Base-by-base conservation (phyloP, 257 asterid species). In the Nicotiana sylvestris region DNA sequence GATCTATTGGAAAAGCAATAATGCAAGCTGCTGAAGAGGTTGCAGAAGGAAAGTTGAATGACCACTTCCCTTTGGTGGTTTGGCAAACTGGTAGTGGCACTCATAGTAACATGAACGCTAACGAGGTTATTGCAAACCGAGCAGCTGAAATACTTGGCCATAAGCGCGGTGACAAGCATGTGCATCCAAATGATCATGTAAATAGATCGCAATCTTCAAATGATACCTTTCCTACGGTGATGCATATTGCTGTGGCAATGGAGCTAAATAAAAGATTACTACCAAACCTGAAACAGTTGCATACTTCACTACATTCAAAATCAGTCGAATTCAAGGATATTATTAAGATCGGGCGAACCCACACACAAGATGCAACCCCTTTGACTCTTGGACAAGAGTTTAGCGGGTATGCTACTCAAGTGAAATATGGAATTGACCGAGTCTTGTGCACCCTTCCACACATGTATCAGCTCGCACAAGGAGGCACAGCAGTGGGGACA, bases 51-150 rank as follows among this genome's bases (percentile, higher is more conserved):
- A 93, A 94, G 86, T 84, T 94, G 85, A 94, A 93, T 56, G 97
- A 96, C 77, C 98, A 96, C 89, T 96, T 96, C 39, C 99, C 99
- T 2, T 86, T 94, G 95, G 98, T 96, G 83, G 94, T 96, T 85
- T 96, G 99, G 99, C 99, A 94, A 89, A 96, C 99, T 85, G 98
- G 99, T 70, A 96, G 98, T 84, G 99, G 98, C 51, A 96, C 99
- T 80, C 99, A 96, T 87, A 96, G 97, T 83, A 96, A 96, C 88
- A 96, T 96, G 99, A 96, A 96, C 70, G 99, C 99, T 84, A 96
- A 96, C 82, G 98, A 96, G 99, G 99, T 96, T 74, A 94, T 96
- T 86, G 98, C 99, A 72, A 96, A 96, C 82, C 92, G 99, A 89
- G 99, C 99, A 51, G 94, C 96, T 86, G 98, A 96, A 86, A 94